Evolutionary conservation across 257 asterid species (phyloP), one percentile per base, ranked within the genome.

Genomic region (Leonotis leonurus): DNA sequence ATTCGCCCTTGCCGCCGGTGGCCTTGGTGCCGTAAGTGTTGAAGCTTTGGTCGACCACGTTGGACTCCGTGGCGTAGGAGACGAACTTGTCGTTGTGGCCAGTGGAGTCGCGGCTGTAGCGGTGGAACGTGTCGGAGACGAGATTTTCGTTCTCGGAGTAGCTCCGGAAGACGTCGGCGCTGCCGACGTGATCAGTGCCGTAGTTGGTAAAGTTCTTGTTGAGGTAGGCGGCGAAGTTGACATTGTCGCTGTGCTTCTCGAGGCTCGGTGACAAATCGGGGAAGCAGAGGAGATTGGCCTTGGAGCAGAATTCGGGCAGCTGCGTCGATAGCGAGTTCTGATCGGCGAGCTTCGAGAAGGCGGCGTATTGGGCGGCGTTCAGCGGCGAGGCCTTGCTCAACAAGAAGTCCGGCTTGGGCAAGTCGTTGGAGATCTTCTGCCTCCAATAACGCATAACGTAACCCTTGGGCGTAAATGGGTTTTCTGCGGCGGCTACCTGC

Each of bases 101-200:
- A 35, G 66, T 50, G n/a, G 96, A 77, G 59, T 67, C 83, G 22
- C 94, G 93, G 80, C 98, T 88, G 66, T 88, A 88, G 18, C 92
- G 81, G 27, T 88, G 87, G 84, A 91, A 88, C 3, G 79, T 30
- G 63, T 84, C 78, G 50, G 68, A 29, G 7, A 77, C 56, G 51
- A 78, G n/a, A 17, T 82, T 81, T 4, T 68, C 70, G n/a, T 39
- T 54, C 2, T 78, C 85, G 27, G 90, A 72, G 65, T 88, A 91
- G 53, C 72, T 70, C 41, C 62, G 62, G 83, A 91, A 91, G 0
- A 74, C 54, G 53, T 91, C 94, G 0, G 10, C 21, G 8, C 87
- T 85, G 2, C 91, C 94, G 61, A 67, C 48, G 9, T 67, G 71
- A 6, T 49, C 59, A 16, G 79, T 65, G 65, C 94, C 98, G 73